A percentile compares a stretch with the other conserved stretches of the same genome.
Evolutionary conservation across 176 grass and related monocot genomes (phyloP).

Genomic region (Aegilops longissima): DNA sequence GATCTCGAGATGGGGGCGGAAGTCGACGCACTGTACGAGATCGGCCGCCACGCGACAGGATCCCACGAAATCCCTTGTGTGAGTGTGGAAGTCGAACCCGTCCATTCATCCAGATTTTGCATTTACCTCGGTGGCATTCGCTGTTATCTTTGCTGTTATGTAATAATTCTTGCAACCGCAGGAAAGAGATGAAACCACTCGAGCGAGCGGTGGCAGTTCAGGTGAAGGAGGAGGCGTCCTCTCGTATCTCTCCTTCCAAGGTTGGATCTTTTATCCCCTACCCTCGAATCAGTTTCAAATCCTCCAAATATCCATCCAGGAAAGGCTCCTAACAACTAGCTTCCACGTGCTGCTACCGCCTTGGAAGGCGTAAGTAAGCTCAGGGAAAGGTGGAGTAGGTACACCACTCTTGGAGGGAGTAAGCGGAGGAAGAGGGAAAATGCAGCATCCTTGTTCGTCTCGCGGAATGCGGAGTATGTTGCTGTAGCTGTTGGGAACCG

Average conservation of each 20-base stretch:
- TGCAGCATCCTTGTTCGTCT: slow-evolving; percentile 46
- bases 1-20: slow-evolving; percentile 35
- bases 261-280: slow-evolving; percentile 25
- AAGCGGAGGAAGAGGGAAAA: slow-evolving; percentile 35
- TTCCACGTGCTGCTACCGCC: neutral
- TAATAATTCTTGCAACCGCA: slow-evolving; percentile 29
- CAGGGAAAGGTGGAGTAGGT: slow-evolving; percentile 58
- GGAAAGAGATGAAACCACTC: slow-evolving; percentile 7
- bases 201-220: slow-evolving; percentile 16
- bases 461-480: slow-evolving; percentile 52
- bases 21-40: slow-evolving; percentile 47
- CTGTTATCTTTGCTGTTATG: neutral
- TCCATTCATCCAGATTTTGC: slow-evolving; percentile 1
- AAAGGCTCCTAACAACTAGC: neutral
- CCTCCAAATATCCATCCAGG: neutral
- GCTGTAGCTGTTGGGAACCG: slow-evolving; percentile 54
- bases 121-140: neutral
- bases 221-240: slow-evolving; percentile 43
- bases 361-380: slow-evolving; percentile 68
- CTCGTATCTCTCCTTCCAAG: slow-evolving; percentile 75
- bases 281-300: neutral
- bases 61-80: slow-evolving; percentile 37
- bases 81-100: slow-evolving; percentile 1
- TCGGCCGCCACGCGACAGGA: slow-evolving; percentile 38
- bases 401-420: slow-evolving; percentile 28